Conservation (phyloP, 306 rosid species). For the Cajanus cajan region DNA sequence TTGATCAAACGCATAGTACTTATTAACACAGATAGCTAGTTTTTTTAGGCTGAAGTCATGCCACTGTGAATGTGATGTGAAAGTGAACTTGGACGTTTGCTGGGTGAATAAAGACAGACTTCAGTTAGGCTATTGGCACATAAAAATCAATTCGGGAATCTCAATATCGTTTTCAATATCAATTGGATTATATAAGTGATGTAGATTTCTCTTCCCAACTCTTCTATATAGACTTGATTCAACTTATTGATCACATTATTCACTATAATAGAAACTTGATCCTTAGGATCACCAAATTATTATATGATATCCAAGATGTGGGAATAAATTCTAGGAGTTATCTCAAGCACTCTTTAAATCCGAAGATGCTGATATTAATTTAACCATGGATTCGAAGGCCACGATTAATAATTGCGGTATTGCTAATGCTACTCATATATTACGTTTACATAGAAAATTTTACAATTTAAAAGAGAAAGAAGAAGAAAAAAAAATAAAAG, state of each 20-base stretch:
- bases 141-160: background rate
- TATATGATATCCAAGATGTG: constrained; percentile 20
- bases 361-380: background rate
- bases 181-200: background rate
- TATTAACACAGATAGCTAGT: too few species aligned
- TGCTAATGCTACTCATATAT: background rate
- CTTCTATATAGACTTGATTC: background rate
- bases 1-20: too few species aligned
- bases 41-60: background rate
- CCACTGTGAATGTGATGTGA: background rate
- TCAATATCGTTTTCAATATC: background rate
- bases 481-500: background rate
- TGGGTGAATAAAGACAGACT: background rate
- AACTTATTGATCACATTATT: background rate
- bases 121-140: background rate
- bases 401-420: too few species aligned
- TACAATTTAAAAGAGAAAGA: background rate
- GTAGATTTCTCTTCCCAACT: background rate
- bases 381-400: background rate
- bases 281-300: too few species aligned
- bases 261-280: too few species aligned
- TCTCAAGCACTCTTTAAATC: background rate
- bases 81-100: constrained; percentile 1
- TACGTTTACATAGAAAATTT: too few species aligned
- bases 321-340: constrained; percentile 32